phyloP scores from a whole-genome alignment of 2,329 filamentous ascomycete species.

The Venturia pyrina region DNA sequence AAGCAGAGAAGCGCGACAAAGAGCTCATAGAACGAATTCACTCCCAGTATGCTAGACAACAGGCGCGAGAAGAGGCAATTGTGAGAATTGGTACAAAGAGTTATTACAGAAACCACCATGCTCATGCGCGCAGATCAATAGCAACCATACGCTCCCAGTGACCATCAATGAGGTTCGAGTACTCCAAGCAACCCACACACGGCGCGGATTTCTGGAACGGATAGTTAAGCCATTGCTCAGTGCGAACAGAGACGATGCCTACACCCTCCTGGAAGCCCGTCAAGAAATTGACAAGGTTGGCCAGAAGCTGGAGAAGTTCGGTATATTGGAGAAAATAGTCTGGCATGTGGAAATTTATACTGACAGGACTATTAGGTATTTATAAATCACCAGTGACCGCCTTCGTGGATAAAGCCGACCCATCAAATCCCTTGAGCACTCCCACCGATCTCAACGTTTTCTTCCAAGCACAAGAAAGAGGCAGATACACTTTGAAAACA shows the following conservation, averaged over 20 bases:
- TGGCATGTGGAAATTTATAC: background rate
- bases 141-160: conserved; percentile 79
- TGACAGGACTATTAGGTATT: conserved; percentile 51
- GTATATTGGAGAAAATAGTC: conserved; percentile 36
- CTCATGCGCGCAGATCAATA: conserved; percentile 48
- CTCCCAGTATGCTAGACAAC: conserved; percentile 50
- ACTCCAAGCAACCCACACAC: conserved; percentile 74
- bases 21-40: conserved; percentile 49
- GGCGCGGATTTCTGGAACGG: conserved; percentile 70
- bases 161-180: conserved; percentile 79
- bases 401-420: conserved; percentile 67
- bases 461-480: conserved; percentile 67
- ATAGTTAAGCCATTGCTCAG: conserved; percentile 70
- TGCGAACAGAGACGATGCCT: conserved; percentile 54
- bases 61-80: conserved; percentile 54
- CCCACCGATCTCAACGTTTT: conserved; percentile 74
- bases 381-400: conserved; percentile 76
- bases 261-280: conserved; percentile 72
- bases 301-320: conserved; percentile 68
- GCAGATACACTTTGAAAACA: conserved; percentile 79
- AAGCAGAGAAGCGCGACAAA: conserved; percentile 49
- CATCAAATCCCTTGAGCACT: conserved; percentile 56
- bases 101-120: conserved; percentile 8
- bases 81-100: conserved; percentile 33
- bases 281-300: conserved; percentile 59